These are phyloP conservation scores for Begonia fuchsioides DNA, from an alignment of 306 rosid species.

Conservation along the genomic window DNA sequence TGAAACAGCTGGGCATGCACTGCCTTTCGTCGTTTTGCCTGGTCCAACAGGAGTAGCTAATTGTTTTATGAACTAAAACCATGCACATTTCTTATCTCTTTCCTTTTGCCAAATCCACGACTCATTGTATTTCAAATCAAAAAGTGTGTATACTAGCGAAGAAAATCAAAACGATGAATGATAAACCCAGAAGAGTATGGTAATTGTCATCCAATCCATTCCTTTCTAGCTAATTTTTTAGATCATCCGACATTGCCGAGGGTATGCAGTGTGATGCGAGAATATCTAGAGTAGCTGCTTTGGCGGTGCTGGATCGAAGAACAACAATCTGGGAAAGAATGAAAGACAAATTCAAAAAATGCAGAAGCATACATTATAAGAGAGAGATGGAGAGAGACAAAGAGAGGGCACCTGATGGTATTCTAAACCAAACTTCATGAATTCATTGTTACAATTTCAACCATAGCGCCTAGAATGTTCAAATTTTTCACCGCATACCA, in stretches of 20 bases:
- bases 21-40: too few species aligned
- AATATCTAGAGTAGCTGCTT: constrained; percentile 70
- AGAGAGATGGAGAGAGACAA: neutral
- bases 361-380: neutral
- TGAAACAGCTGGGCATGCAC: too few species aligned
- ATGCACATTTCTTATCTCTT: too few species aligned
- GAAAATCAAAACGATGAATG: too few species aligned
- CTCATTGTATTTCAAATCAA: too few species aligned
- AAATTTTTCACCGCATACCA: constrained; percentile 79
- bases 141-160: too few species aligned
- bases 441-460: constrained; percentile 68
- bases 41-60: too few species aligned
- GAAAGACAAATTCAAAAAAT: neutral
- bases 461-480: constrained; percentile 75
- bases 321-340: constrained; percentile 51
- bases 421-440: constrained; percentile 63
- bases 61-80: too few species aligned
- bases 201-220: too few species aligned
- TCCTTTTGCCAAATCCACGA: too few species aligned
- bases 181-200: too few species aligned
- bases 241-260: constrained; percentile 84
- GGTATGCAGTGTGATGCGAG: constrained; percentile 84
- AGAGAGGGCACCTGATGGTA: constrained; percentile 64
- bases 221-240: constrained; percentile 31
- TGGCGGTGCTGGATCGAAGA: constrained; percentile 62